A percentile compares a stretch with the other conserved stretches of the same genome.
phyloP scores from a whole-genome alignment of 139 green algal species.

The Chlorella sp. region DNA sequence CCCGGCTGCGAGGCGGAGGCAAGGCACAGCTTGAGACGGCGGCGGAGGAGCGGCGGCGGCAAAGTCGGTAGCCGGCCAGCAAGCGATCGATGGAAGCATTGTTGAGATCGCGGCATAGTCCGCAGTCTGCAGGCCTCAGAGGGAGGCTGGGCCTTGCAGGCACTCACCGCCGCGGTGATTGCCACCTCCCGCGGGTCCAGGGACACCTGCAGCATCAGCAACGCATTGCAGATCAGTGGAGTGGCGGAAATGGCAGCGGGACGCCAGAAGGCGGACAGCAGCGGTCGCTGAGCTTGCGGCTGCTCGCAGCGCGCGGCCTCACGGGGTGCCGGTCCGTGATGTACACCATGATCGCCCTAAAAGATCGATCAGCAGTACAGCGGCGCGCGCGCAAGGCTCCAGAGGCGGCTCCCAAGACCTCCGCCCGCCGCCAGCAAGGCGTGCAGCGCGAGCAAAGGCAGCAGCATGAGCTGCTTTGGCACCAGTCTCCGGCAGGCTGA shows the following conservation, averaged over 20 bases:
- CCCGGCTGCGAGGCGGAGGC: too few species aligned
- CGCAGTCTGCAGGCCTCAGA: too few species aligned
- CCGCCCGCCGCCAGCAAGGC: too few species aligned
- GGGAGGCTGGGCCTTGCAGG: too few species aligned
- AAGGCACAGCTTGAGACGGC: too few species aligned
- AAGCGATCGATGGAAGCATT: too few species aligned
- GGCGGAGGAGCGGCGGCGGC: too few species aligned
- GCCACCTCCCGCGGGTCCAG: conserved; percentile 26
- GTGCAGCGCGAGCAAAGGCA: background rate
- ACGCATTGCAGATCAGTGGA: background rate
- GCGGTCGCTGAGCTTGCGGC: background rate
- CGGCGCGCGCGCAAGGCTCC: background rate
- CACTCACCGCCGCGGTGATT: background rate
- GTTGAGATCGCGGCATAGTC: too few species aligned
- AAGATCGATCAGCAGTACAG: background rate
- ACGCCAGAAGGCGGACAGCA: background rate
- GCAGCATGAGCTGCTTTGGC: background rate
- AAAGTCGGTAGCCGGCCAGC: too few species aligned
- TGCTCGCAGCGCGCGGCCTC: background rate
- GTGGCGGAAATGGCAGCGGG: background rate
- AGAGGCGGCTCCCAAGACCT: too few species aligned
- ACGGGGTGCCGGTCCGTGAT: conserved; percentile 13
- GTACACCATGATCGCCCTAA: background rate
- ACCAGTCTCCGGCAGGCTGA: too few species aligned
- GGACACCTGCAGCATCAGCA: conserved; percentile 27